These are phyloP conservation scores for Zostera marina DNA, from an alignment of 116 monocot genomes.

Conservation along the genomic window DNA sequence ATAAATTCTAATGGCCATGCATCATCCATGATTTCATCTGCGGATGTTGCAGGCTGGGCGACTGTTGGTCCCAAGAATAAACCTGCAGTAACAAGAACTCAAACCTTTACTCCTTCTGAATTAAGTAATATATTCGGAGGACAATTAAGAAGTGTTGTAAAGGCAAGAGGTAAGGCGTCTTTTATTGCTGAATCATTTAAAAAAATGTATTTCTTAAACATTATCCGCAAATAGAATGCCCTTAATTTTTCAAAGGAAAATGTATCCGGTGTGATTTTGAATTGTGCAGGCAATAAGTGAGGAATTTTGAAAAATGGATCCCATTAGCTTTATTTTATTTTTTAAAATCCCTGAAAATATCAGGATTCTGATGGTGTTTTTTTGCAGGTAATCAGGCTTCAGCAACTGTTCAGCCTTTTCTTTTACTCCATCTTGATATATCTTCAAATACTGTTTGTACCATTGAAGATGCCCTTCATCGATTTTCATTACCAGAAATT, in stretches of 20 bases:
- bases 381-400: conserved; percentile 70
- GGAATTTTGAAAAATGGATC: no score
- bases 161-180: conserved; percentile 49
- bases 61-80: conserved; percentile 97
- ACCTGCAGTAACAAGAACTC: conserved; percentile 84
- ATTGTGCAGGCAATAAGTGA: no score
- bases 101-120: conserved; percentile 76
- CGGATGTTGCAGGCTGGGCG: conserved; percentile 93
- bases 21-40: conserved; percentile 42
- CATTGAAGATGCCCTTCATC: conserved; percentile 80
- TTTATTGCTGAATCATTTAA: background rate
- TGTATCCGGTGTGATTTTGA: no score
- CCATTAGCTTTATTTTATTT: no score
- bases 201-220: background rate
- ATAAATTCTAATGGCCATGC: conserved; percentile 22
- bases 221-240: no score
- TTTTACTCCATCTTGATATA: conserved; percentile 95
- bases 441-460: conserved; percentile 52
- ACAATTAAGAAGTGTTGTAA: conserved; percentile 74
- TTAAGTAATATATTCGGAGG: conserved; percentile 95
- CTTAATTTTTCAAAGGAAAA: no score
- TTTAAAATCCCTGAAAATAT: no score
- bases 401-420: conserved; percentile 84
- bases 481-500: conserved; percentile 70
- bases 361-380: background rate